phyloP scores from a whole-genome alignment of 2,329 filamentous ascomycete genomes.

The Scedosporium apiospermum region DNA sequence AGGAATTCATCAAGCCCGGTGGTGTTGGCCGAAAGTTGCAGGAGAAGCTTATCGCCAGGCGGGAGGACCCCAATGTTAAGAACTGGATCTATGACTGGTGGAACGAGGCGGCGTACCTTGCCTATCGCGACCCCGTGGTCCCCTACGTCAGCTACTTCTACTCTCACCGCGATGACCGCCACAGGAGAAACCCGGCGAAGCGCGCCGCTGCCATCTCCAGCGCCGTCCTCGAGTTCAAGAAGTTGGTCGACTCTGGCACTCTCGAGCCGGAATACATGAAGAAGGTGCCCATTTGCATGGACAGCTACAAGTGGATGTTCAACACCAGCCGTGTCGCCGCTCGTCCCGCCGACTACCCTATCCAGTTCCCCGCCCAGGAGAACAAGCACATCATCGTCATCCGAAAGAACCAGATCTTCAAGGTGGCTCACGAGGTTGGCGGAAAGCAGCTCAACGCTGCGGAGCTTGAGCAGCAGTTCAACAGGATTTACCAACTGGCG shows the following conservation, averaged over 20 bases:
- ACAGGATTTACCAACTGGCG: conserved; percentile 68
- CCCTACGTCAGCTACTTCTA: conserved; percentile 99
- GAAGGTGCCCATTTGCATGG: conserved; percentile 95
- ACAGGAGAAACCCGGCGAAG: conserved; percentile 79
- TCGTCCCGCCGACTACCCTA: conserved; percentile 69
- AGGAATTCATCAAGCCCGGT: conserved; percentile 82
- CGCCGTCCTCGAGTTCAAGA: conserved; percentile 86
- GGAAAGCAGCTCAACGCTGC: conserved; percentile 79
- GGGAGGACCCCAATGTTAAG: conserved; percentile 69
- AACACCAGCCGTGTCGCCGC: conserved; percentile 81
- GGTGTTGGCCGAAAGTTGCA: conserved; percentile 76
- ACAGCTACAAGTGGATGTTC: conserved; percentile 99
- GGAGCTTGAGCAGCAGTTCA: conserved; percentile 87
- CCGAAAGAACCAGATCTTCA: conserved; percentile 97
- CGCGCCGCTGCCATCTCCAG: conserved; percentile 85
- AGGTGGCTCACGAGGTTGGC: conserved; percentile 70
- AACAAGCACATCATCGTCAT: conserved; percentile 85
- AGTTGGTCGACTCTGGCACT: conserved; percentile 69
- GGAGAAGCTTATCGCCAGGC: conserved; percentile 71
- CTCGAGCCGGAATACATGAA: conserved; percentile 99
- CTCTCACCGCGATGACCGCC: conserved; percentile 88
- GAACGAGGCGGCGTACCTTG: conserved; percentile 90
- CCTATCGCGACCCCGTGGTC: conserved; percentile 89
- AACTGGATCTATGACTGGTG: conserved; percentile 99
- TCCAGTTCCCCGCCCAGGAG: conserved; percentile 65